Base-by-base conservation (phyloP, 2,329 filamentous ascomycete species). In the Cytospora leucostoma region DNA sequence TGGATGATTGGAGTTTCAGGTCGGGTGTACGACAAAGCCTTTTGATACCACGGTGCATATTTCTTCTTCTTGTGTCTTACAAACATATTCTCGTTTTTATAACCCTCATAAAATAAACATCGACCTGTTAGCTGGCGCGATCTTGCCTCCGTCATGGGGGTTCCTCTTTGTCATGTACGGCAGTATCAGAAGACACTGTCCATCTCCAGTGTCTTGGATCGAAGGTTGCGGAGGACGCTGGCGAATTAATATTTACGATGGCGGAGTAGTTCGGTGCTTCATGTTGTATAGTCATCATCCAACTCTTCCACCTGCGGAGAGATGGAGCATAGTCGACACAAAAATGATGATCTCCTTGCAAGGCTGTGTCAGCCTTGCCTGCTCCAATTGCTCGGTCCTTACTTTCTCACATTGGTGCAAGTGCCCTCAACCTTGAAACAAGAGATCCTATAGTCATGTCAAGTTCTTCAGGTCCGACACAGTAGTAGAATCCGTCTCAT, bases 41-140 rank as follows among this genome's bases (percentile, higher is more conserved):
- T 66, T 59, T 64, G 64, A 66, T 66, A 66, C 64, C 61, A 65
- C 61, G 57, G 51, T 59, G 61, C 64, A 61, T 57, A 34, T 38
- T 51, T 61, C 51, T 56, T 35, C 38, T 35, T 34, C 19, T 58
- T 53, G n/a, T 35, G 21, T 57, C 12, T 49, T 61, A 27, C 44
- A 19, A 33, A 49, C 54, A 38, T 55, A 49, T 49, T 35, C 27
- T 50, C 47, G 38, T 51, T 47, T n/a, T 61, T 49, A 49, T 27
- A 47, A 50, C 58, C 56, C 64, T 61, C 56, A 58, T 11, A 47
- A 47, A 47, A 12, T 11, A 5, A 35, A 49, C 56, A 55, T 47
- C 56, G 33, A 32, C 27, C 32, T 33, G 51, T 44, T 50, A 44
- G 56, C 61, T 61, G 61, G 64, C 64, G 40, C 52, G 56, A 56